phyloP scores from a whole-genome alignment of 2,329 filamentous ascomycete genomes.

The Zelopaecilomyces penicillatus region DNA sequence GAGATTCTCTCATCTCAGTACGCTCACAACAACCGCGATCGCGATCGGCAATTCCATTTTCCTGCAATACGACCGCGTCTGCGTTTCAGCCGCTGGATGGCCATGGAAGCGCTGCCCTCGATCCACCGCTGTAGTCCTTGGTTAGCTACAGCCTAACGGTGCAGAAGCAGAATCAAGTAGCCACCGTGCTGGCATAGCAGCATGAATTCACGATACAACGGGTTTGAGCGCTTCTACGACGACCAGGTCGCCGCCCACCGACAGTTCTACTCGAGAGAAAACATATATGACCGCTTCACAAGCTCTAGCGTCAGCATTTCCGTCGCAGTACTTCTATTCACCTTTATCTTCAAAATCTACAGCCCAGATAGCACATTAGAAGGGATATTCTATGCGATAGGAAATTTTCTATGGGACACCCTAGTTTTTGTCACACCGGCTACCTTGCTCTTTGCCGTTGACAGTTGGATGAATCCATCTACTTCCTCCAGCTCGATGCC shows the following conservation, averaged over 20 bases:
- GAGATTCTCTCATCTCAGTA: too few species aligned
- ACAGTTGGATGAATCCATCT: constrained; percentile 44
- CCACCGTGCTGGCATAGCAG: constrained; percentile 15
- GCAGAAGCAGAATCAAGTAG: constrained; percentile 12
- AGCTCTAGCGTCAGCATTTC: constrained; percentile 29
- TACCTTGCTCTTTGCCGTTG: constrained; percentile 47
- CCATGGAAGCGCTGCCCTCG: constrained; percentile 13
- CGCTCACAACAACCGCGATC: background rate
- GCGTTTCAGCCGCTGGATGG: constrained; percentile 3
- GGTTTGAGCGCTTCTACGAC: constrained; percentile 28
- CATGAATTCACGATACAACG: constrained; percentile 26
- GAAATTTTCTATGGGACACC: constrained; percentile 50
- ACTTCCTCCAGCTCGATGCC: constrained; percentile 31
- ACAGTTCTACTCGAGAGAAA: constrained; percentile 19
- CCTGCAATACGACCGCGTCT: background rate
- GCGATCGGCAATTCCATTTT: background rate
- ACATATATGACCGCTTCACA: constrained; percentile 23
- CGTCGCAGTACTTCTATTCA: constrained; percentile 22
- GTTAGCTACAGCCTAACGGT: constrained; percentile 4
- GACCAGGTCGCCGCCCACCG: constrained; percentile 25
- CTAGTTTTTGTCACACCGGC: constrained; percentile 50
- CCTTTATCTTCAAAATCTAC: constrained; percentile 26
- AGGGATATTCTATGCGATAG: constrained; percentile 17
- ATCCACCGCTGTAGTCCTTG: constrained; percentile 5
- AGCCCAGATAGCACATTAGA: constrained; percentile 24